A percentile compares a stretch with the other conserved stretches of the same genome.
Evolutionary conservation across 2,329 filamentous ascomycete species (phyloP).

Genomic region (Venturia nashicola): DNA sequence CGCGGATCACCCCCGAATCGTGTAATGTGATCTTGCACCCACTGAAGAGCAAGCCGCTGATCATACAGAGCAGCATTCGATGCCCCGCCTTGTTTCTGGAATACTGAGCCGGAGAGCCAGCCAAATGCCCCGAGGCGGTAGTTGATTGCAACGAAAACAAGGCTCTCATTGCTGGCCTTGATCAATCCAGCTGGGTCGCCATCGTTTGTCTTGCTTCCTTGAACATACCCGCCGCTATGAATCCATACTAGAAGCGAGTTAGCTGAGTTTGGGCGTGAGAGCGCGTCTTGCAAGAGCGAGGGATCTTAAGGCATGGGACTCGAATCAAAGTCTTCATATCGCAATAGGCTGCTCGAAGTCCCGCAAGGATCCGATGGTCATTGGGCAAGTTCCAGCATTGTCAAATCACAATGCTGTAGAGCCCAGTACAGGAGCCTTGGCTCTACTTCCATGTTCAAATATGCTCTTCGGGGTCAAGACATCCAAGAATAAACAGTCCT

Average conservation of each 20-base stretch:
- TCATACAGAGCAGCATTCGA: conserved; percentile 25
- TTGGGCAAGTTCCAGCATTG: too few species aligned
- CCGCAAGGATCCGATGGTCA: too few species aligned
- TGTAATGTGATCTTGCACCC: conserved; percentile 27
- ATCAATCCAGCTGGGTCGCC: conserved; percentile 24
- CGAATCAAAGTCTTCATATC: too few species aligned
- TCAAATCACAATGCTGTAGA: too few species aligned
- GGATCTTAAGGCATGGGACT: too few species aligned
- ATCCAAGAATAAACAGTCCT: conserved; percentile 39
- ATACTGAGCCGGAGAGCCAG: conserved; percentile 22
- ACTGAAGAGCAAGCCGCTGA: conserved; percentile 27
- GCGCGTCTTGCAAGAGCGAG: neutral
- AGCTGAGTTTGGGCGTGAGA: neutral
- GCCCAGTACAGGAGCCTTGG: conserved; percentile 7
- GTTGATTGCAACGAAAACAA: conserved; percentile 33
- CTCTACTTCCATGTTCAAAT: conserved; percentile 20
- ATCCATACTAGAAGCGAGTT: conserved; percentile 19
- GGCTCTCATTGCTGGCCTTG: conserved; percentile 24
- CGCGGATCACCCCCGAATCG: conserved; percentile 26
- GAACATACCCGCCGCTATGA: conserved; percentile 37
- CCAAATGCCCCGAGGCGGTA: conserved; percentile 33
- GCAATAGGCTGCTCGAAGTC: neutral
- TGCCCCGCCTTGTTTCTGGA: conserved; percentile 21
- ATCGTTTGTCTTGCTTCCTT: conserved; percentile 26
- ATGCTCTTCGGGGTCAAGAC: conserved; percentile 31